These are phyloP conservation scores for Inonotus hispidus DNA, from an alignment of 1,284 basidiomycete genomes.

Conservation along the genomic window DNA sequence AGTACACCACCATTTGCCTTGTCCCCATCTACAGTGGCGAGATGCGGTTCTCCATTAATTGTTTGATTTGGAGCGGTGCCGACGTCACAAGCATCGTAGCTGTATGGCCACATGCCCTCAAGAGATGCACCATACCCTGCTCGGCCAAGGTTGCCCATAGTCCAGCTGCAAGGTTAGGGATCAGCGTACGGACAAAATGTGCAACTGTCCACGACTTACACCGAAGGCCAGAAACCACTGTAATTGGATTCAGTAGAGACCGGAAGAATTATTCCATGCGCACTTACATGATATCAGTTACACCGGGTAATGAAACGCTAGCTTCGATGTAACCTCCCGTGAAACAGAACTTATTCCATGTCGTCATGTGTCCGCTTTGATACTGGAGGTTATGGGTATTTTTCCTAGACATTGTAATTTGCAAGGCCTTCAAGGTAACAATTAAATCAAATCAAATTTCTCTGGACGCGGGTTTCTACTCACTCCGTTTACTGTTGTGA, in stretches of 20 bases:
- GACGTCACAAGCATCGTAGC: slow-evolving; percentile 69
- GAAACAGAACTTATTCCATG: slow-evolving; percentile 63
- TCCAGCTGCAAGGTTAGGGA: slow-evolving; percentile 31
- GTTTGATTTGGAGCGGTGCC: slow-evolving; percentile 58
- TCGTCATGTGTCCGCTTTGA: slow-evolving; percentile 40
- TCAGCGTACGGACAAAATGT: background rate
- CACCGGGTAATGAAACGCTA: slow-evolving; percentile 31
- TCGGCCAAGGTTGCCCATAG: slow-evolving; percentile 47
- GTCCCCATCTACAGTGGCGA: slow-evolving; percentile 41
- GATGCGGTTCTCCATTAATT: slow-evolving; percentile 31
- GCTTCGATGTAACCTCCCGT: slow-evolving; percentile 45
- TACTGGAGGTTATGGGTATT: slow-evolving; percentile 45
- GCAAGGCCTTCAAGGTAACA: background rate
- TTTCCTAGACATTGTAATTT: slow-evolving; percentile 31
- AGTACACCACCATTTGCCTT: slow-evolving; percentile 25
- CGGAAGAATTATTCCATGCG: background rate
- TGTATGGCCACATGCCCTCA: slow-evolving; percentile 65
- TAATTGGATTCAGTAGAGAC: background rate
- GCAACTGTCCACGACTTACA: slow-evolving; percentile 6
- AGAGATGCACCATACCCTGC: slow-evolving; percentile 43
- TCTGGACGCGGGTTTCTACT: background rate
- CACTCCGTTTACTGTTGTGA: slow-evolving; percentile 46
- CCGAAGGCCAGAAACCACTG: slow-evolving; percentile 41
- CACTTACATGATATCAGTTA: slow-evolving; percentile 22
- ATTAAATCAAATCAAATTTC: background rate